Conservation (phyloP, 2,329 filamentous ascomycete genomes). For the Aspergillus sp. region DNA sequence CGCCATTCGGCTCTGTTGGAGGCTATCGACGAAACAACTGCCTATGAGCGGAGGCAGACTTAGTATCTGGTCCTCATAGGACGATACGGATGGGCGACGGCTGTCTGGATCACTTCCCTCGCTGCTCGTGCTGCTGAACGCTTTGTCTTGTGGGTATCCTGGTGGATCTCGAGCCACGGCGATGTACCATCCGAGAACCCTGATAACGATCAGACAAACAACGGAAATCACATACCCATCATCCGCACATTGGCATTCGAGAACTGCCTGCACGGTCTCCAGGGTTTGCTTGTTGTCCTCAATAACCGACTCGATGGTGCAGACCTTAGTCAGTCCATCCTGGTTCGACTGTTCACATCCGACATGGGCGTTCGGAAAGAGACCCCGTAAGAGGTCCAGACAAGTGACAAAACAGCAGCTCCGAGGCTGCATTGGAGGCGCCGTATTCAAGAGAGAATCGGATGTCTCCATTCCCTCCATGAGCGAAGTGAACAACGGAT, state of each 20-base stretch:
- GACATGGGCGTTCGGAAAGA: background rate
- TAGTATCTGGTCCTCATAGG: slow-evolving; percentile 8
- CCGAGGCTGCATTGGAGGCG: background rate
- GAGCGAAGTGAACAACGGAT: background rate
- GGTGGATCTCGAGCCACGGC: slow-evolving; percentile 5
- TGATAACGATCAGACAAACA: background rate
- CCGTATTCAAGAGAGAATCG: background rate
- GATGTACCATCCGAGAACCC: slow-evolving; percentile 5
- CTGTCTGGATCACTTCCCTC: background rate
- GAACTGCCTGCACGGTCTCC: background rate
- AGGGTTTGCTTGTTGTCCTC: slow-evolving; percentile 7
- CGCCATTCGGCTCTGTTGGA: slow-evolving; percentile 8
- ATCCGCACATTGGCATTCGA: background rate
- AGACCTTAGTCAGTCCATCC: background rate
- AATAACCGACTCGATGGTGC: slow-evolving; percentile 5
- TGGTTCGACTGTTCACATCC: background rate
- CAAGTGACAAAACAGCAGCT: slow-evolving; percentile 3
- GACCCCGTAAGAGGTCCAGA: background rate
- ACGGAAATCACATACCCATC: slow-evolving; percentile 5
- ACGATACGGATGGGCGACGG: background rate
- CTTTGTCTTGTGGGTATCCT: background rate
- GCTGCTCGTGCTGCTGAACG: background rate
- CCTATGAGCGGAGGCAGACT: background rate
- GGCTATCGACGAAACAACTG: slow-evolving; percentile 5
- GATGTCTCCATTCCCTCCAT: background rate